Evolutionary conservation across 805 yeast species (phyloP).

Genomic region (Metschnikowia gruessii): DNA sequence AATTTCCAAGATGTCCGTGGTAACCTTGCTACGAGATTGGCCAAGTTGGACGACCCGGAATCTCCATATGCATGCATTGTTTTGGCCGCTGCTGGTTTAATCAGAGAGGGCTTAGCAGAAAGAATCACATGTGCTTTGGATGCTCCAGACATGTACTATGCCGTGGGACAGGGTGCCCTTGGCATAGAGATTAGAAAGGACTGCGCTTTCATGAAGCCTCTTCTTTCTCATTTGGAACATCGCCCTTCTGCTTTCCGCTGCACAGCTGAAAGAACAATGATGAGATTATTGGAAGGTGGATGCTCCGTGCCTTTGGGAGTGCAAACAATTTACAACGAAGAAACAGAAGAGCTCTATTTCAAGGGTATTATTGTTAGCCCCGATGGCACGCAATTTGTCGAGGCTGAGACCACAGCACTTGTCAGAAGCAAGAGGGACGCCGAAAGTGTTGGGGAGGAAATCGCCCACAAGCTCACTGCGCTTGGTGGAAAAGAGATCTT

Average conservation of each 20-base stretch:
- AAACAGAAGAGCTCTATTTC: conserved; percentile 46
- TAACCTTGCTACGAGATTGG: conserved; percentile 66
- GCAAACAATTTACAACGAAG: conserved; percentile 49
- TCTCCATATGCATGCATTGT: conserved; percentile 69
- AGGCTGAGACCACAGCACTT: conserved; percentile 42
- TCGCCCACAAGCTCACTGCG: conserved; percentile 65
- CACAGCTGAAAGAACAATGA: conserved; percentile 80
- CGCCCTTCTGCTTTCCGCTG: conserved; percentile 68
- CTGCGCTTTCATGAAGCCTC: conserved; percentile 55
- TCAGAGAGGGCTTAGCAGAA: conserved; percentile 65
- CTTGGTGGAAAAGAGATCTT: conserved; percentile 83
- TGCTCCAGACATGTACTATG: conserved; percentile 82
- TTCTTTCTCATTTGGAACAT: conserved; percentile 67
- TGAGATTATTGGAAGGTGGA: conserved; percentile 93
- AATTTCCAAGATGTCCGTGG: conserved; percentile 86
- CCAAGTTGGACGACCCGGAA: conserved; percentile 71
- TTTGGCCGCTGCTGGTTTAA: conserved; percentile 89
- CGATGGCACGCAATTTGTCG: conserved; percentile 72
- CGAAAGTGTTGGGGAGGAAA: conserved; percentile 59
- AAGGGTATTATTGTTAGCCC: conserved; percentile 79
- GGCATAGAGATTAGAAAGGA: conserved; percentile 83
- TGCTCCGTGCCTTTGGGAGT: conserved; percentile 98
- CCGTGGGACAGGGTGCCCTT: conserved; percentile 98
- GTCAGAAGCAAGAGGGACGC: conserved; percentile 58
- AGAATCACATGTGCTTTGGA: conserved; percentile 73